Base-by-base conservation (phyloP, 2,329 filamentous ascomycete genomes). In the Fusarium sp. region DNA sequence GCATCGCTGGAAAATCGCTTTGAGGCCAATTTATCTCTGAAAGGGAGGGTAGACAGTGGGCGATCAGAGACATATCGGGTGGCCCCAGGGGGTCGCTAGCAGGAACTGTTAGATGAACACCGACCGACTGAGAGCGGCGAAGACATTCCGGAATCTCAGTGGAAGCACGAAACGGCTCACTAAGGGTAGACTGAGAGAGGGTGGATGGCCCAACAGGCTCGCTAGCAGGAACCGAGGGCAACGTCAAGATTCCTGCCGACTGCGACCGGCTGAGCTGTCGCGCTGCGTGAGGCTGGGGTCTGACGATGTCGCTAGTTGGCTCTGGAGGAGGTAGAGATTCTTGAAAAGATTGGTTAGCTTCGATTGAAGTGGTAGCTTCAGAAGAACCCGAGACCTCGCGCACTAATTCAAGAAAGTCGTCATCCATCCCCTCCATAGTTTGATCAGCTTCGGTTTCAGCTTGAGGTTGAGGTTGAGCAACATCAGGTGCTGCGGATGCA, bases 171-270 rank as follows among this genome's bases (percentile, higher is more conserved):
- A 62, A 35, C 11, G 59, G 48, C 15, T 71, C 66, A 8, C 58
- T 61, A 26, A 56, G 5, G 5, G 53, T 53, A 15, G 64, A 67
- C 26, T 73, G 73, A 3, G 75, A 82, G 74, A 72, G 78, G 66
- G 72, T 71, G 5, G 75, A 80, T 19, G 80, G 80, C 1, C 78
- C 73, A 24, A 73, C 72, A 9, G 84, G 83, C 55, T 88, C 85
- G 62, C 83, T 87, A 4, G 81, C 80, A 9, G 76, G 73, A 19
- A 76, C 62, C 15, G 66, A 57, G n/a, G 78, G 76, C 7, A 79
- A 61, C 31, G 70, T 72, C 35, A 80, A 58, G 12, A 76, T 69
- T 1, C 78, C 77, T 4, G 76, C 70, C 2, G 77, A 79, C 15
- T 79, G 76, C 26, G 76, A 79, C 34, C 77, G 70, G 32, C 64